These are phyloP conservation scores for Oryza glaberrima DNA, from an alignment of 176 grass and related monocot genomes.

Conservation along the genomic window DNA sequence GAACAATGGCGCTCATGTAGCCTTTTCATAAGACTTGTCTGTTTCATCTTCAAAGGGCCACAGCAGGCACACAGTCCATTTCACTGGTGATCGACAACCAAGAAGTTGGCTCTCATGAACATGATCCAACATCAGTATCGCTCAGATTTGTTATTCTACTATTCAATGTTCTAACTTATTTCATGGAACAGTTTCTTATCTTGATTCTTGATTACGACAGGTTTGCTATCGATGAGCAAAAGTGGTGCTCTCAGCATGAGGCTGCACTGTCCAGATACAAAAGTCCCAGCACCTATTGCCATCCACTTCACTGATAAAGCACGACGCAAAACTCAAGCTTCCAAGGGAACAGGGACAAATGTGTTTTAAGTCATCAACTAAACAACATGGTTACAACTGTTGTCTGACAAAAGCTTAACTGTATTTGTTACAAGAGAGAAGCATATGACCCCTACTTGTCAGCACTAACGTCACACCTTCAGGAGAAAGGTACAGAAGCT, in stretches of 20 bases:
- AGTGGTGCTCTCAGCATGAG: background rate
- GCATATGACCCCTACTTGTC: background rate
- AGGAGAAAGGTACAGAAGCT: background rate
- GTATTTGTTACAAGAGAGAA: conserved; percentile 1
- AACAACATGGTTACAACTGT: background rate
- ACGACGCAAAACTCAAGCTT: background rate
- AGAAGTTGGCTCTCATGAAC: background rate
- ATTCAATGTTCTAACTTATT: background rate
- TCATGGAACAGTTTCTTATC: background rate
- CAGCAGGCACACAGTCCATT: background rate
- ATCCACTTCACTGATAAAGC: background rate
- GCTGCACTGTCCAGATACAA: background rate
- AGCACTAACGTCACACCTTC: conserved; percentile 23
- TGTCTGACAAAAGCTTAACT: background rate
- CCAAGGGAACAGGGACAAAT: background rate
- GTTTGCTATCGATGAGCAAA: background rate
- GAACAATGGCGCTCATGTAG: background rate
- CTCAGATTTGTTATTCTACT: background rate
- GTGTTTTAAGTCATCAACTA: background rate
- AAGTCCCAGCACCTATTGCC: too few relatives aligned
- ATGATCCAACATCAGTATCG: background rate
- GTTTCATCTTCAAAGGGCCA: background rate
- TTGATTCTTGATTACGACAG: background rate
- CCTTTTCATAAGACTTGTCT: background rate
- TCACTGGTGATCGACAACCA: background rate